phyloP scores from a whole-genome alignment of 2,329 filamentous ascomycete genomes.

The Aspergillus sp. region DNA sequence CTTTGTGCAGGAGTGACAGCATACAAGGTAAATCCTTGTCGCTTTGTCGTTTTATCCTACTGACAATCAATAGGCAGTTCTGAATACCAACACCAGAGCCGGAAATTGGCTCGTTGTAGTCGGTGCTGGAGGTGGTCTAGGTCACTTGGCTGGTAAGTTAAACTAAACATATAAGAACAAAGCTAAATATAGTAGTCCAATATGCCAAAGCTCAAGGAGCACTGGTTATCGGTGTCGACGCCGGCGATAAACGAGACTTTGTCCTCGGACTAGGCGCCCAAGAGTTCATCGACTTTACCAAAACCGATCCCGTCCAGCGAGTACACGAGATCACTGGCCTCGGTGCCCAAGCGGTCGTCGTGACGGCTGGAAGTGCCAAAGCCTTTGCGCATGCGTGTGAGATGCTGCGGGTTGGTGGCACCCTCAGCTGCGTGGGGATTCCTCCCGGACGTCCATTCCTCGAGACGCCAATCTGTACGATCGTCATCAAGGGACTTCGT shows the following conservation, averaged over 20 bases:
- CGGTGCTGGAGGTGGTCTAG: slow-evolving; percentile 44
- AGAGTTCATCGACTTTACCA: slow-evolving; percentile 39
- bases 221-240: slow-evolving; percentile 40
- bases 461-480: slow-evolving; percentile 38
- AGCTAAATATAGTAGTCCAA: slow-evolving; percentile 29
- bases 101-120: slow-evolving; percentile 42
- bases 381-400: slow-evolving; percentile 41
- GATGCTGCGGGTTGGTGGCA: slow-evolving; percentile 42
- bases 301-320: slow-evolving; percentile 27
- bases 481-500: slow-evolving; percentile 43
- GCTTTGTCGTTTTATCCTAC: background rate
- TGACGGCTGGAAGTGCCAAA: slow-evolving; percentile 37
- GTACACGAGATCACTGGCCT: slow-evolving; percentile 34
- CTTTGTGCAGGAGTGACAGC: slow-evolving; percentile 43
- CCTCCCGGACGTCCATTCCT: slow-evolving; percentile 35
- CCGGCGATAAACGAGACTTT: slow-evolving; percentile 36
- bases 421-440: slow-evolving; percentile 42
- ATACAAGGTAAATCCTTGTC: slow-evolving; percentile 31
- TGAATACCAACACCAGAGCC: slow-evolving; percentile 35
- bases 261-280: slow-evolving; percentile 35
- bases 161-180: background rate
- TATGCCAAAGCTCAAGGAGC: slow-evolving; percentile 40
- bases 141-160: slow-evolving; percentile 38
- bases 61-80: slow-evolving; percentile 28
- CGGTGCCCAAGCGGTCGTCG: slow-evolving; percentile 39